A percentile compares a stretch with the other conserved stretches of the same genome.
These are phyloP conservation scores for Forsythia suspensa DNA, from an alignment of 257 asterid species.

Conservation along the genomic window DNA sequence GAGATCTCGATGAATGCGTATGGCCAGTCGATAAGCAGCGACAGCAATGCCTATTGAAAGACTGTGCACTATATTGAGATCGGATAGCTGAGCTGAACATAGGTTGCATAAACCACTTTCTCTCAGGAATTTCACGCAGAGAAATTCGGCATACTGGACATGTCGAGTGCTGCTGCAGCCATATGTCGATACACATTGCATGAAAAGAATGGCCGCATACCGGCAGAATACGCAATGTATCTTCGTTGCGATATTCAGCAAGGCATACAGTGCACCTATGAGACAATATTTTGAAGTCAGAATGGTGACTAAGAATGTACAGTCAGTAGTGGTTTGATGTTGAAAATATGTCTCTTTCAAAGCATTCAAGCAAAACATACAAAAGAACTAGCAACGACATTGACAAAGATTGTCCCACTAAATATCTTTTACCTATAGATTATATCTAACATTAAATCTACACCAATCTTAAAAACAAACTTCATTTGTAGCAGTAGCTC, in stretches of 20 bases:
- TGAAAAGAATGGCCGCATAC: slow-evolving; percentile 78
- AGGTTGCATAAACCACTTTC: slow-evolving; percentile 63
- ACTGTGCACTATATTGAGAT: slow-evolving; percentile 38
- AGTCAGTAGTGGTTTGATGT: background rate
- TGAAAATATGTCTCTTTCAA: background rate
- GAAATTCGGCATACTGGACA: slow-evolving; percentile 92
- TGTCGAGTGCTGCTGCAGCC: slow-evolving; percentile 76
- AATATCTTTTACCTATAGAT: background rate
- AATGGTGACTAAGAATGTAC: background rate
- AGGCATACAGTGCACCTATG: slow-evolving; percentile 83
- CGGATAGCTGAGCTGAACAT: slow-evolving; percentile 74
- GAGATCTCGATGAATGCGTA: slow-evolving; percentile 31
- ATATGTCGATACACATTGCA: slow-evolving; percentile 65
- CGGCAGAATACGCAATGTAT: slow-evolving; percentile 59
- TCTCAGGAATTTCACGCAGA: slow-evolving; percentile 56
- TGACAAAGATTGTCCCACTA: background rate
- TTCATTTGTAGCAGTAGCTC: too few relatives aligned
- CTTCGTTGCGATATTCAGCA: slow-evolving; percentile 66
- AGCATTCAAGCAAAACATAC: background rate
- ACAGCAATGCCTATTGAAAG: slow-evolving; percentile 36
- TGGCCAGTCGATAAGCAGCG: slow-evolving; percentile 36
- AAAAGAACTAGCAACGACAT: background rate
- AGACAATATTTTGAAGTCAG: background rate
- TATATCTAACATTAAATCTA: too few relatives aligned
- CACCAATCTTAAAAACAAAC: too few relatives aligned